These are phyloP conservation scores for Geotrichum macrosporum DNA, from an alignment of 1,139 yeast species.

Conservation along the genomic window DNA sequence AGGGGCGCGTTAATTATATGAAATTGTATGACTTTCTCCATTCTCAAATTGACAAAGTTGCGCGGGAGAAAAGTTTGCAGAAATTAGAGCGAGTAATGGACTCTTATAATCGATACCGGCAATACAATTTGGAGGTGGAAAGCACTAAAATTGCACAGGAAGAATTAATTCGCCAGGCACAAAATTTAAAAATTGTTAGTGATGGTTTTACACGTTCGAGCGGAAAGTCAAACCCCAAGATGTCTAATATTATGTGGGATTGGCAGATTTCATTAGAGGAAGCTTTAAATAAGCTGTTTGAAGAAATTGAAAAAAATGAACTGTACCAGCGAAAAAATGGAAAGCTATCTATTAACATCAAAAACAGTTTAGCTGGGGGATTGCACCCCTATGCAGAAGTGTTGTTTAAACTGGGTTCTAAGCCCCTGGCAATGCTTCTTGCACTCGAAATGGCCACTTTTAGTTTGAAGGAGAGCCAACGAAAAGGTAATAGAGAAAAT, in stretches of 20 bases:
- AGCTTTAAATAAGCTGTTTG: slow-evolving; percentile 9
- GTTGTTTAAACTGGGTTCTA: slow-evolving; percentile 41
- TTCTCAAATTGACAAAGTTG: slow-evolving; percentile 43
- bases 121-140: slow-evolving; percentile 40
- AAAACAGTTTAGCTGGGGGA: slow-evolving; percentile 10
- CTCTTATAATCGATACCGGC: slow-evolving; percentile 63
- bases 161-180: slow-evolving; percentile 6
- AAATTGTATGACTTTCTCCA: slow-evolving; percentile 28
- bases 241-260: slow-evolving; percentile 15
- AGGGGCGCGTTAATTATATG: slow-evolving; percentile 26
- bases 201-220: slow-evolving; percentile 8
- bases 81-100: slow-evolving; percentile 62
- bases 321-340: neutral
- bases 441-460: slow-evolving; percentile 20
- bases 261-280: slow-evolving; percentile 15
- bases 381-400: slow-evolving; percentile 8
- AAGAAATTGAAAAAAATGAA: slow-evolving; percentile 10
- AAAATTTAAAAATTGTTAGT: slow-evolving; percentile 3
- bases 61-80: slow-evolving; percentile 15
- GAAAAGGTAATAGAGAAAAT: neutral
- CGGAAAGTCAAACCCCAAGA: slow-evolving; percentile 8
- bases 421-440: slow-evolving; percentile 14
- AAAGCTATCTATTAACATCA: neutral
- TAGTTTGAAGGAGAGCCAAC: slow-evolving; percentile 9
- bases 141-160: slow-evolving; percentile 1